phyloP scores from a whole-genome alignment of 2,329 filamentous ascomycete species.

The Botrytis sinoallii region DNA sequence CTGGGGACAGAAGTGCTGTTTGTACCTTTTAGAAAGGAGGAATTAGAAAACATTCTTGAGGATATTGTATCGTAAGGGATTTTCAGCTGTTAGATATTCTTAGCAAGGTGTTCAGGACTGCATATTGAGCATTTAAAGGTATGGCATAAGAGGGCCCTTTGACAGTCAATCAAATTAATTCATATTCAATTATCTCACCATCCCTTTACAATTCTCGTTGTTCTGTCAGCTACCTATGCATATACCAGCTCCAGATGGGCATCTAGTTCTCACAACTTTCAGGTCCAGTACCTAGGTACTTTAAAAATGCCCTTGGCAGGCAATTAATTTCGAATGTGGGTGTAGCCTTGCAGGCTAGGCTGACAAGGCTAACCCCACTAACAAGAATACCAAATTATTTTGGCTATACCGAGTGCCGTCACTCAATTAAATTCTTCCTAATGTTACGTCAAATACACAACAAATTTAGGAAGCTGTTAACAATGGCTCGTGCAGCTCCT shows the following conservation, averaged over 20 bases:
- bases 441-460: conserved; percentile 26
- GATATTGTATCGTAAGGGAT: conserved; percentile 48
- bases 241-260: background rate
- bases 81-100: conserved; percentile 12
- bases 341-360: conserved; percentile 1
- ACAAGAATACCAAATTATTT: background rate
- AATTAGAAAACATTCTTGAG: conserved; percentile 84
- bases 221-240: background rate
- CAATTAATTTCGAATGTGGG: background rate
- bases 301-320: background rate
- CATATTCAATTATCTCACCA: background rate
- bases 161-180: background rate
- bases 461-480: conserved; percentile 19
- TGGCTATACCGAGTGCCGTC: background rate
- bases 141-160: background rate
- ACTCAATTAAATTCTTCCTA: background rate
- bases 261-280: no score
- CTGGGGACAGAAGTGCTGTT: conserved; percentile 82
- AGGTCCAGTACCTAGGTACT: background rate
- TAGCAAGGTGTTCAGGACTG: conserved; percentile 19
- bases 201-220: background rate
- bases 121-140: conserved; percentile 6
- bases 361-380: background rate
- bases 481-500: conserved; percentile 39
- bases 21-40: conserved; percentile 81